phyloP scores from a whole-genome alignment of 1,284 basidiomycete genomes.

The Gastroboletus turbinatus region DNA sequence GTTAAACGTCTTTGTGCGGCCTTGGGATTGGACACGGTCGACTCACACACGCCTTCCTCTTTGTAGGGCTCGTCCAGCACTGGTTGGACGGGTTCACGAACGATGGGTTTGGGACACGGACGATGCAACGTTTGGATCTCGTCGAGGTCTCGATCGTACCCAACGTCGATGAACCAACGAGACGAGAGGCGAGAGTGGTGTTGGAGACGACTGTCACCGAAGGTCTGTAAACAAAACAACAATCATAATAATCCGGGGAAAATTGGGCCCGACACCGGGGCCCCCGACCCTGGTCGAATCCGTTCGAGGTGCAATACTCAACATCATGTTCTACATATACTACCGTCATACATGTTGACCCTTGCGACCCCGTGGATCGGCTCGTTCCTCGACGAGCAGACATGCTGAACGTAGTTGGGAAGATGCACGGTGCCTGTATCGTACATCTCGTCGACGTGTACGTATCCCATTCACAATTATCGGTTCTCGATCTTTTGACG shows the following conservation, averaged over 20 bases:
- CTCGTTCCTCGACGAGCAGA: conserved; percentile 34
- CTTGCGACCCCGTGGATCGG: conserved; percentile 9
- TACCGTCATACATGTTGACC: not conserved
- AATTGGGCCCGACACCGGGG: no score
- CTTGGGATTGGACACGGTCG: not conserved
- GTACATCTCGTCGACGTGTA: conserved; percentile 52
- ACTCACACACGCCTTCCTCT: conserved; percentile 12
- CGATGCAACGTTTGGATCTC: conserved; percentile 33
- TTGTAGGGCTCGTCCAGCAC: conserved; percentile 20
- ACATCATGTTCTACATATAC: not conserved
- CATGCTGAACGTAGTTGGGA: conserved; percentile 48
- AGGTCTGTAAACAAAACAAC: conserved; percentile 36
- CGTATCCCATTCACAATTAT: conserved; percentile 9
- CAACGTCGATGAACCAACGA: conserved; percentile 46
- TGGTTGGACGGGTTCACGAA: conserved; percentile 6
- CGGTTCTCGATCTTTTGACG: not conserved
- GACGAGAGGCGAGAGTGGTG: conserved; percentile 47
- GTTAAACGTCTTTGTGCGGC: no score
- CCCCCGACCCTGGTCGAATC: not conserved
- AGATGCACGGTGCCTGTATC: conserved; percentile 53
- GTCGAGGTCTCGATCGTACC: conserved; percentile 44
- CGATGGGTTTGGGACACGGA: conserved; percentile 18
- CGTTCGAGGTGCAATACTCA: not conserved
- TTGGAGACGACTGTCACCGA: conserved; percentile 46
- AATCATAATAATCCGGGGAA: not conserved